Evolutionary conservation across 805 yeast genomes (phyloP).

Genomic region (Ogataea siamensis): DNA sequence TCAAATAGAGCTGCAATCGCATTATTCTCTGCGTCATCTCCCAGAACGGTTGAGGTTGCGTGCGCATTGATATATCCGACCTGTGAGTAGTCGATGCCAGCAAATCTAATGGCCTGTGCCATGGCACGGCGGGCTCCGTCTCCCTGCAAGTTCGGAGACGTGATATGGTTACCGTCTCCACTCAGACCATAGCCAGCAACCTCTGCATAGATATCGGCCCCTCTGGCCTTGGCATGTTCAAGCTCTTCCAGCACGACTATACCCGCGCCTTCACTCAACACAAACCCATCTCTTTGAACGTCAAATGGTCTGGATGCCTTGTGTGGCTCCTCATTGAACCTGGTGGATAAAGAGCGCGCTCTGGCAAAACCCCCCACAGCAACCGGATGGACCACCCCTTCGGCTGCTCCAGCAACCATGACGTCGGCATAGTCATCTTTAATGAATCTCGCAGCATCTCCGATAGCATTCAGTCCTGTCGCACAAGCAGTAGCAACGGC

Average conservation of each 20-base stretch:
- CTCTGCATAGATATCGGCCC: slow-evolving; percentile 73
- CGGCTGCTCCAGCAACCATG: slow-evolving; percentile 94
- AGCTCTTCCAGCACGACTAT: slow-evolving; percentile 71
- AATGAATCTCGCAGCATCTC: slow-evolving; percentile 86
- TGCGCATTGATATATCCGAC: slow-evolving; percentile 90
- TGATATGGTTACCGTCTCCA: slow-evolving; percentile 90
- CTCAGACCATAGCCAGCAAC: slow-evolving; percentile 84
- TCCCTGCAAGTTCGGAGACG: slow-evolving; percentile 84
- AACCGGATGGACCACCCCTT: slow-evolving; percentile 80
- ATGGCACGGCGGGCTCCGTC: slow-evolving; percentile 83
- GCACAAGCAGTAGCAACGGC: slow-evolving; percentile 95
- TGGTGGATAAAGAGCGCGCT: slow-evolving; percentile 74
- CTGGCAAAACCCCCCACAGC: slow-evolving; percentile 90
- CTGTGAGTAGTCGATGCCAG: slow-evolving; percentile 43
- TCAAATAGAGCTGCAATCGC: slow-evolving; percentile 64
- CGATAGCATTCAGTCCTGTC: slow-evolving; percentile 90
- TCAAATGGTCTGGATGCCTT: slow-evolving; percentile 89
- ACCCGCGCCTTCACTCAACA: slow-evolving; percentile 91
- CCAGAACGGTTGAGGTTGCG: slow-evolving; percentile 89
- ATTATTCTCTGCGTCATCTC: slow-evolving; percentile 81
- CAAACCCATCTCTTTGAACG: slow-evolving; percentile 74
- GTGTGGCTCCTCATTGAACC: slow-evolving; percentile 57
- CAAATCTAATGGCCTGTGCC: slow-evolving; percentile 64
- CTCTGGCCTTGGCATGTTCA: slow-evolving; percentile 69
- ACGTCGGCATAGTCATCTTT: slow-evolving; percentile 77